These are phyloP conservation scores for Russula compacta DNA, from an alignment of 768 basidiomycete genomes.

Conservation along the genomic window DNA sequence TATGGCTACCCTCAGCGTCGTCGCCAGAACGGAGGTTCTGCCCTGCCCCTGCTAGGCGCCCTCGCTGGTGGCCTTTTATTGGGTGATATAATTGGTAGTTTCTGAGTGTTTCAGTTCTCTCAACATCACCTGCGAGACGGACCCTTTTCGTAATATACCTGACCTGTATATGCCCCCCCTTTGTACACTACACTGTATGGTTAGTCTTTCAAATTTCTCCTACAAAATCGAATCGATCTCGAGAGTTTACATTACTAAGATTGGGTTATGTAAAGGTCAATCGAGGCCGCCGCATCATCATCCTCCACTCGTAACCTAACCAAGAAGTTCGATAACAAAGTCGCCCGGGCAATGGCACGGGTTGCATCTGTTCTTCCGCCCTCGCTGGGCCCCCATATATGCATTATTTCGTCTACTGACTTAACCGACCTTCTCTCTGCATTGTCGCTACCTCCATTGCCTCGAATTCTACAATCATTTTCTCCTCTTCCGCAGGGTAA, in stretches of 20 bases:
- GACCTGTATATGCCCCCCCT: background rate
- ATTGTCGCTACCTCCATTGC: constrained; percentile 57
- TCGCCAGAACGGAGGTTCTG: constrained; percentile 14
- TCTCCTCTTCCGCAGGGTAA: constrained; percentile 75
- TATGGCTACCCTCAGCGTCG: background rate
- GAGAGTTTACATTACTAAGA: background rate
- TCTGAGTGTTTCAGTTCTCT: background rate
- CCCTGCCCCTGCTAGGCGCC: constrained; percentile 28
- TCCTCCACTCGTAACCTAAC: background rate
- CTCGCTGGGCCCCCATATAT: constrained; percentile 77
- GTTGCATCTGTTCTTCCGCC: constrained; percentile 52
- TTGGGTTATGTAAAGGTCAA: no score
- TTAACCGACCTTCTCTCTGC: constrained; percentile 48
- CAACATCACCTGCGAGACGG: background rate
- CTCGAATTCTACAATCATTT: constrained; percentile 73
- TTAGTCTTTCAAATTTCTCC: background rate
- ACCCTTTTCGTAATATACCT: background rate
- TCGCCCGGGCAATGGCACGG: constrained; percentile 9
- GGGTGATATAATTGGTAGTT: constrained; percentile 2
- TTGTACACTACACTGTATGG: background rate
- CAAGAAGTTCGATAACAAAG: background rate
- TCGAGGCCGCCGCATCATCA: background rate
- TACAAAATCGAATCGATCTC: background rate
- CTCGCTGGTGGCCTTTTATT: constrained; percentile 30
- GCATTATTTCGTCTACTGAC: constrained; percentile 63